Percentiles rank a stretch among this genome's conserved stretches.
phyloP scores from a whole-genome alignment of 129 eudicot species.

The sunflower (Helianthus annuus) region HanXRQr2.0-SUNRISE NC_035438.2:135509965-135510464 shows the following conservation, averaged over 20 bases:
- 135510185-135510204: too few species aligned
- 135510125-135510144: too few species aligned
- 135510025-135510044: not conserved
- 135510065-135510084: not conserved
- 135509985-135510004: not conserved
- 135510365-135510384: not conserved
- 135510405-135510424: not conserved
- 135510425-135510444: too few species aligned
- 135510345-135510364: not conserved
- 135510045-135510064: not conserved
- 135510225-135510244: not conserved
- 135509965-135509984: too few species aligned
- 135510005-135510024: too few species aligned
- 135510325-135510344: not conserved
- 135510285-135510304: not conserved
- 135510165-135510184: too few species aligned
- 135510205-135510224: not conserved
- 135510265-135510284: slow-evolving; percentile 6
- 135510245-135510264: not conserved
- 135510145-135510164: too few species aligned
- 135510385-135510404: not conserved
- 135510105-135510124: not conserved
- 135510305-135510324: slow-evolving; percentile 1
- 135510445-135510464: slow-evolving; percentile 41
- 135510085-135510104: not conserved